Evolutionary conservation across 495 filamentous ascomycete species (phyloP).

Genomic region (Podospora pseudoanserina): DNA sequence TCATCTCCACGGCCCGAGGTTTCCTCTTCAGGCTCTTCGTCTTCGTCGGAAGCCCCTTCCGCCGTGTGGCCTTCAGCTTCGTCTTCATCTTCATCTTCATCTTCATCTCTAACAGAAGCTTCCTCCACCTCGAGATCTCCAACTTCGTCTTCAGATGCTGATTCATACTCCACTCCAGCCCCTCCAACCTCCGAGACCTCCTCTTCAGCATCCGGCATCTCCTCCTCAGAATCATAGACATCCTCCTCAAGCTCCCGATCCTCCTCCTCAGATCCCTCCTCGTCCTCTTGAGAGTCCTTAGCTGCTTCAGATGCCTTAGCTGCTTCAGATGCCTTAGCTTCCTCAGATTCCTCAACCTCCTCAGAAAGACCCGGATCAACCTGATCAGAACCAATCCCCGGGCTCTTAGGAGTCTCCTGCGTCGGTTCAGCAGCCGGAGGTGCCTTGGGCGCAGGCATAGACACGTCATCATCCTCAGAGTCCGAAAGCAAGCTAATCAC

Average conservation of each 20-base stretch:
- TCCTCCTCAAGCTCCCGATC: not conserved
- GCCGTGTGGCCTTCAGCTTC: conserved; percentile 19
- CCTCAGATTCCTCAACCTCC: not conserved
- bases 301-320: not conserved
- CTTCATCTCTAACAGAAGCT: not conserved
- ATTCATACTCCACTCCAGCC: not conserved
- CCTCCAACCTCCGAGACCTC: not conserved
- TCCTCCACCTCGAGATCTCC: not conserved
- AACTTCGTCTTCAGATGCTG: conserved; percentile 2
- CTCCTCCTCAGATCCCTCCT: not conserved
- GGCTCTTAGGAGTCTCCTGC: not conserved
- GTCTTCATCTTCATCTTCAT: conserved; percentile 33
- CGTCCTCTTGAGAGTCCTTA: not conserved
- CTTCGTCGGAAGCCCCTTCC: conserved; percentile 21
- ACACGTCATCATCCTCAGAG: conserved; percentile 34
- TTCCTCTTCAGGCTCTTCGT: not conserved
- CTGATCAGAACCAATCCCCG: not conserved
- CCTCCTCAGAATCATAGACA: not conserved
- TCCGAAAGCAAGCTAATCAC: conserved; percentile 41
- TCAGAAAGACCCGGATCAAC: not conserved
- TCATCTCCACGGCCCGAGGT: not conserved
- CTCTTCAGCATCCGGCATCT: not conserved
- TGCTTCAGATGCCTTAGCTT: not conserved
- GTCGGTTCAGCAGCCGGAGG: not conserved
- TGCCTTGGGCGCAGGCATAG: conserved; percentile 1